A percentile compares a stretch with the other conserved stretches of the same genome.
These are phyloP conservation scores for Epicoccum nigrum DNA, from an alignment of 2,329 filamentous ascomycete species.

Conservation along the genomic window DNA sequence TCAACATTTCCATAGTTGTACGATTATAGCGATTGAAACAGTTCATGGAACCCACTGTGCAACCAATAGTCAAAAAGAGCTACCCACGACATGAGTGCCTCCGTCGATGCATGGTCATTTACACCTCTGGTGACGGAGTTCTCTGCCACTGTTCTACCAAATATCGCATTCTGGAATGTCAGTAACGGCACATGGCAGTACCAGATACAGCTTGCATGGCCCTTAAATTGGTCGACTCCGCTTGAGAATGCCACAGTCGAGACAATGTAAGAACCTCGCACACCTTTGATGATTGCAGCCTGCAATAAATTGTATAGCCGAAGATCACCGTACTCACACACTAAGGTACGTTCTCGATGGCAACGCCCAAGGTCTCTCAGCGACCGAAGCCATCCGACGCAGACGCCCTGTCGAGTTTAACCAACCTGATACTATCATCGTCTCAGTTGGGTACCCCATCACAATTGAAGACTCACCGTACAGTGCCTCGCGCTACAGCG, in stretches of 20 bases:
- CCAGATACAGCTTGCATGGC: slow-evolving; percentile 42
- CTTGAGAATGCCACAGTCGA: slow-evolving; percentile 33
- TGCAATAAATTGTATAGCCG: not conserved
- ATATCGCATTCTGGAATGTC: slow-evolving; percentile 38
- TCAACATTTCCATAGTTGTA: no score
- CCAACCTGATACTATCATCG: slow-evolving; percentile 39
- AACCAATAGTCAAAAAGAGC: no score
- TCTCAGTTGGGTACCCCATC: slow-evolving; percentile 40
- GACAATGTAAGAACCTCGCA: slow-evolving; percentile 33
- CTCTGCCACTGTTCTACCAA: slow-evolving; percentile 34
- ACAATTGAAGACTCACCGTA: slow-evolving; percentile 41
- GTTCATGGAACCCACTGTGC: no score
- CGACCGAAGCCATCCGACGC: slow-evolving; percentile 38
- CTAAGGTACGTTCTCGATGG: slow-evolving; percentile 42
- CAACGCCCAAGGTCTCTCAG: slow-evolving; percentile 37
- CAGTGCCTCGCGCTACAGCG: slow-evolving; percentile 31
- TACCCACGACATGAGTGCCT: slow-evolving; percentile 25
- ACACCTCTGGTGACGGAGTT: slow-evolving; percentile 33
- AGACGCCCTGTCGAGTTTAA: slow-evolving; percentile 40
- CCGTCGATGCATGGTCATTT: slow-evolving; percentile 39
- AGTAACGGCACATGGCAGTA: slow-evolving; percentile 44
- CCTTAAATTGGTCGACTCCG: slow-evolving; percentile 40
- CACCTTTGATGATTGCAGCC: not conserved
- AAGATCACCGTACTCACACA: not conserved
- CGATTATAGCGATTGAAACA: no score